Evolutionary conservation across 352 stramenopile genomes (phyloP), one percentile per base, ranked within the genome.

Genomic region (Blastocystis sp.): DNA sequence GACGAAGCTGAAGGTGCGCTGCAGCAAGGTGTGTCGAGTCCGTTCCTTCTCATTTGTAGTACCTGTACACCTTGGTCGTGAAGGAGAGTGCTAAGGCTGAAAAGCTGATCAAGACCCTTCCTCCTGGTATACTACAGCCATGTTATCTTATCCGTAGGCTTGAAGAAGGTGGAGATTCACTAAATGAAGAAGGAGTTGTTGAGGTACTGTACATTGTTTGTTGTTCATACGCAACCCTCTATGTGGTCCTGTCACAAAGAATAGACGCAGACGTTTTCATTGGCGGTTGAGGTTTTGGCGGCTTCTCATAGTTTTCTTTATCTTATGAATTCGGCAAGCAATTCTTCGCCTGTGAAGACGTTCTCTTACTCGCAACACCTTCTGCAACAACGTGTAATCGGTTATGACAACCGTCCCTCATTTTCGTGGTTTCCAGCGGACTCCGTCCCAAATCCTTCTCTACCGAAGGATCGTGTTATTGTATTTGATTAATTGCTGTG

Each of bases 1-100:
- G 37, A 82, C 73, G 20, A 82, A 82, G 59, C 56, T 82, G 34
- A 82, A 82, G 73, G 59, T 82, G 26, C 73, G 73, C 34, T 82
- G 73, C 73, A 82, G 73, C 73, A 82, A 82, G 64, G 64, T 76
- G 26, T 9, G 34, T 26, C 4, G 0, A 41, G 8, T 53, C 2
- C 1, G 2, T 13, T 55, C 11, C 20, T 20, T 18, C 13, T 76
- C 13, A 76, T n/a, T 6, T 56, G 34, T 76, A 76, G 73, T 82
- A 82, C 39, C 73, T 82, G 56, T 82, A 82, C 59, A 82, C 73
- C 23, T 26, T 82, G 54, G 73, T 82, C 15, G 73, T 82, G 23
- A 66, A 68, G 41, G 73, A 82, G 56, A 26, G 34, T 66, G 73
- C 43, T 23, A 82, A 82, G 73, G 54, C 73, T n/a, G 59, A 82